Evolutionary conservation across 108 stramenopile species (phyloP), one percentile per base, ranked within the genome.

Genomic region (Discostella stelligeroides): DNA sequence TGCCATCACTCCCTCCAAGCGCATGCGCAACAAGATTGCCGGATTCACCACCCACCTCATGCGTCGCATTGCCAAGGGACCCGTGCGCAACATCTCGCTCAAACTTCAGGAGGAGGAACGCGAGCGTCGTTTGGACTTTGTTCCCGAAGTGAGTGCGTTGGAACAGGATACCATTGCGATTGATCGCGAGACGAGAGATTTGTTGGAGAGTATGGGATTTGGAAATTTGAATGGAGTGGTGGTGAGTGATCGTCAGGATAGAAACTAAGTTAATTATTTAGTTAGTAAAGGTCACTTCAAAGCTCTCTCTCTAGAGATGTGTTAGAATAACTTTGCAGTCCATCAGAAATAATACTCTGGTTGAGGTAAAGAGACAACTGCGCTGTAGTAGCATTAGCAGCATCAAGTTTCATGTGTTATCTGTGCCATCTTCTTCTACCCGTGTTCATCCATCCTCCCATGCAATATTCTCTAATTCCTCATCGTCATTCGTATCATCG

Each of bases 101-200:
- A 99, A 99, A 87, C 82, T 99, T 47, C 99, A 99, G 86, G 99
- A 99, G 87, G 99, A 99, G 86, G 99, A 99, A 85, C 88, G 99
- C 42, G 98, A 99, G 82, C 88, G 98, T 46, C 85, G 99, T 62
- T 88, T 99, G 94, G 99, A 99, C 88, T 99, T 98, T 77, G 98
- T 99, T n/a, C 99, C 99, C 18, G 98, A 99, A 85, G 98, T 99
- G 23, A 96, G 95, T 63, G 99, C 98, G 21, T 81, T 99, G 73
- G 97, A 98, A 57, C 94, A 97, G 75, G 98, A 98, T 43, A 83
- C 86, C 15, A 98, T 99, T 60, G 77, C 79, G 48, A 96, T 99
- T 73, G 99, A 99, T 82, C 79, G 87, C 25, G 98, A 98, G 74
- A 99, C 99, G 47, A 81, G 95, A 60, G 98, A 97, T 59, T 88